These are phyloP conservation scores for Cystobasidium slooffiae DNA, from an alignment of 1,284 basidiomycete species.

Conservation along the genomic window DNA sequence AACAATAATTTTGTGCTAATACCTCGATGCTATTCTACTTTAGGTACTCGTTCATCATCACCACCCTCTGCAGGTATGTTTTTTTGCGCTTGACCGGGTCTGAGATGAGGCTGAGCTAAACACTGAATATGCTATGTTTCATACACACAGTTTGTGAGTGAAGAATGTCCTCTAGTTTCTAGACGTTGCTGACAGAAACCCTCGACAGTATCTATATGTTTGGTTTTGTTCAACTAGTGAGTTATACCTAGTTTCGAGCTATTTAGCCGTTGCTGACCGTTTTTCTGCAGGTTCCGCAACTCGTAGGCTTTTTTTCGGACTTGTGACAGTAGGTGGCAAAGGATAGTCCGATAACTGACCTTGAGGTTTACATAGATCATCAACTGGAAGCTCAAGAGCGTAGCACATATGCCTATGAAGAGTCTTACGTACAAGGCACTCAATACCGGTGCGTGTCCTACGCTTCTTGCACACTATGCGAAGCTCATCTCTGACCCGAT, in stretches of 20 bases:
- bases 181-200: no score
- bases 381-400: conserved; percentile 64
- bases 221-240: conserved; percentile 74
- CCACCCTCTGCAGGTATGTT: conserved; percentile 59
- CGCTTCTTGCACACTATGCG: not conserved
- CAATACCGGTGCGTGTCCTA: conserved; percentile 53
- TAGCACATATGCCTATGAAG: conserved; percentile 93
- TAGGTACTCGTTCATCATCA: conserved; percentile 75
- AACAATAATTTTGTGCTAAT: not conserved
- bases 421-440: conserved; percentile 87
- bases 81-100: no score
- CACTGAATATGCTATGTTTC: not conserved
- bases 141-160: no score
- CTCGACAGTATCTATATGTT: conserved; percentile 82
- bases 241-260: not conserved
- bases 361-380: conserved; percentile 62
- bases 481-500: no score
- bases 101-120: no score
- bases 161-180: no score
- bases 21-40: not conserved
- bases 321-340: not conserved
- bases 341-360: no score
- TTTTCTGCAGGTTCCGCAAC: conserved; percentile 17
- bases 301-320: not conserved
- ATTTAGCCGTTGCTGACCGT: not conserved